A percentile compares a stretch with the other conserved stretches of the same genome.
Evolutionary conservation across 2,329 filamentous ascomycete species (phyloP).

Genomic region (Phaeosphaeriaceae sp.): DNA sequence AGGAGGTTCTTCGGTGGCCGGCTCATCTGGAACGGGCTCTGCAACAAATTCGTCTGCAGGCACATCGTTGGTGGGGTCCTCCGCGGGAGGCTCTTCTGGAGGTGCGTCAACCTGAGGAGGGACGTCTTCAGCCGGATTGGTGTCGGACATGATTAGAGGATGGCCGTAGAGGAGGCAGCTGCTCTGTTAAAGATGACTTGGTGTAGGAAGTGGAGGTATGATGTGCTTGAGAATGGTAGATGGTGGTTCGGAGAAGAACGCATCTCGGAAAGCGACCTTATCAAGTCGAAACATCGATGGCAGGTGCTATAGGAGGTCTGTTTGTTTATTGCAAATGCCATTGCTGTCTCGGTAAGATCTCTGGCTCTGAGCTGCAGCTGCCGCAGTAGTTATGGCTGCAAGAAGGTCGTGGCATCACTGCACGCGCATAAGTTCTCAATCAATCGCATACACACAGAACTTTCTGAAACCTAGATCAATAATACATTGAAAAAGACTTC

Average conservation of each 20-base stretch:
- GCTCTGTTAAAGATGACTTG: neutral
- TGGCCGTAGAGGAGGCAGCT: neutral
- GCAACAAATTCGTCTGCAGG: neutral
- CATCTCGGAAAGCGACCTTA: neutral
- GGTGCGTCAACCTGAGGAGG: neutral
- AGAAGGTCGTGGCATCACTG: neutral
- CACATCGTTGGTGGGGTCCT: neutral
- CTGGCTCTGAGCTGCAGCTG: neutral
- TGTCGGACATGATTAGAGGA: neutral
- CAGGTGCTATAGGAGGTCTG: neutral
- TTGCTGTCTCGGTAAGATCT: neutral
- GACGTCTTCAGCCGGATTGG: neutral
- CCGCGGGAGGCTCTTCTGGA: neutral
- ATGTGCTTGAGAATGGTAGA: neutral
- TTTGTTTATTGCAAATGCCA: neutral
- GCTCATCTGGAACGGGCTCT: constrained; percentile 1
- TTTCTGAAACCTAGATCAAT: neutral
- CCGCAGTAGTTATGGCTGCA: neutral
- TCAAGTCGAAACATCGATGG: neutral
- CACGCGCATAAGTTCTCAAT: neutral
- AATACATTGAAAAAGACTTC: neutral
- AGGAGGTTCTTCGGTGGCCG: neutral
- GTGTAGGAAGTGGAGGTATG: neutral
- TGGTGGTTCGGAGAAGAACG: neutral
- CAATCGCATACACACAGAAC: neutral